Percentiles rank a stretch among this genome's conserved stretches.
Evolutionary conservation across 768 basidiomycete species (phyloP).

Genomic region (Leccinum boreale): DNA sequence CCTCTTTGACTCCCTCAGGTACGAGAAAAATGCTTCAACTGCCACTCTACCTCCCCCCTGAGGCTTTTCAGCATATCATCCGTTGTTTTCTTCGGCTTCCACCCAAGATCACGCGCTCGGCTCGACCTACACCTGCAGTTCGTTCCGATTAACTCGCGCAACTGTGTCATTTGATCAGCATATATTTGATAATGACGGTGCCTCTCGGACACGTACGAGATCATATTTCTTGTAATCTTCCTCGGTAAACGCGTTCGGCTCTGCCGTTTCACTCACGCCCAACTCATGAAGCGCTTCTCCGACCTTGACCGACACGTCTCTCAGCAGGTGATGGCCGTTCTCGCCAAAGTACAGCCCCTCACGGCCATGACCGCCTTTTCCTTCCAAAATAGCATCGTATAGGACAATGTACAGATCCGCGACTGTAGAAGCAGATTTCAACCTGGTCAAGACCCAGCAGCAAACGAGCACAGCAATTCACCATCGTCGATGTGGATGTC

Average conservation of each 20-base stretch:
- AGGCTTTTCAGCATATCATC: slow-evolving; percentile 23
- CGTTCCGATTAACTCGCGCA: slow-evolving; percentile 15
- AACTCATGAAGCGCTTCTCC: slow-evolving; percentile 29
- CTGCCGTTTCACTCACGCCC: slow-evolving; percentile 13
- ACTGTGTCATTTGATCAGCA: slow-evolving; percentile 8
- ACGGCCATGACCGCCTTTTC: slow-evolving; percentile 25
- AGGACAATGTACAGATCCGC: slow-evolving; percentile 44
- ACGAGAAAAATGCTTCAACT: slow-evolving; percentile 7
- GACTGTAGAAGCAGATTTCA: slow-evolving; percentile 10
- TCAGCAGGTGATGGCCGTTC: slow-evolving; percentile 47
- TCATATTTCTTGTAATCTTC: slow-evolving; percentile 12
- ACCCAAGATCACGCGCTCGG: slow-evolving; percentile 24
- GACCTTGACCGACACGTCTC: slow-evolving; percentile 43
- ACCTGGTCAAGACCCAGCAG: neutral
- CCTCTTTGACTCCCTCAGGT: too few species aligned
- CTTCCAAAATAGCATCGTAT: slow-evolving; percentile 36
- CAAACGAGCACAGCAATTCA: neutral
- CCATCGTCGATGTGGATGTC: slow-evolving; percentile 53
- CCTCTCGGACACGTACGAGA: slow-evolving; percentile 1
- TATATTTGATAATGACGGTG: neutral
- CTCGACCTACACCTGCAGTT: slow-evolving; percentile 19
- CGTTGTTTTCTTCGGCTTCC: slow-evolving; percentile 31
- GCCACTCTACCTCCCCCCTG: slow-evolving; percentile 18
- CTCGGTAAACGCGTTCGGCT: slow-evolving; percentile 43
- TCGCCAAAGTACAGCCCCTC: slow-evolving; percentile 55